Evolutionary conservation across 2,329 filamentous ascomycete species (phyloP), one percentile per base, ranked within the genome.

Genomic region (Aureobasidium vineae): DNA sequence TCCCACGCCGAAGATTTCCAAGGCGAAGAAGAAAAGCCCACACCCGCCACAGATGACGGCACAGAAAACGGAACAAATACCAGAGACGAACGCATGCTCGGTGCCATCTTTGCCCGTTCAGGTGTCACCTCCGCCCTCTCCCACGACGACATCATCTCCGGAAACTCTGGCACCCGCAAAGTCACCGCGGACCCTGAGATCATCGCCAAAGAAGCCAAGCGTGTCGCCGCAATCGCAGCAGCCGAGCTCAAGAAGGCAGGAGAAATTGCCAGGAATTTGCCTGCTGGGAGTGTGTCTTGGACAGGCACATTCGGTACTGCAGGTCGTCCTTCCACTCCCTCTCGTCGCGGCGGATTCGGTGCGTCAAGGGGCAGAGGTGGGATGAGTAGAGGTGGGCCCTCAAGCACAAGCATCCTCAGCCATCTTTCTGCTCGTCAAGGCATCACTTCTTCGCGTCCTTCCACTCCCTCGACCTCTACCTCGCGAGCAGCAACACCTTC

Each of bases 101-200:
- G 93, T 69, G 90, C 90, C 61, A 92, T 99, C 65, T 97, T 98
- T 75, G 89, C 92, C 1, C 87, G 88, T 47, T 90, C 91, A 0
- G 90, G 89, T 2, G 90, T 98, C 1, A 92, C 96, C 72, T 92
- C 90, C n/a, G 91, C 93, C 0, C 86, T 97, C 52, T 91, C 97
- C 72, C 95, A 99, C 75, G 95, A 98, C 70, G 86, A 92, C 63
- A 96, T 98, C 72, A 86, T 98, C 64, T 90, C 89, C 70, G 90
- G 90, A 45, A 89, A 87, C 71, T 86, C 86, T 2, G 31, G 50
- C 61, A 7, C 33, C 15, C 87, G 87, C 41, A 69, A 70, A 21
- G 80, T 91, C 21, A 84, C 87, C 69, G 90, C 92, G 0, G 91
- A 97, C 72, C 87, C 88, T 5, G 85, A 85, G 28, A 89, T 96